Evolutionary conservation across 164 flowering plant species (phyloP).

Genomic region (Warburgia ugandensis): DNA sequence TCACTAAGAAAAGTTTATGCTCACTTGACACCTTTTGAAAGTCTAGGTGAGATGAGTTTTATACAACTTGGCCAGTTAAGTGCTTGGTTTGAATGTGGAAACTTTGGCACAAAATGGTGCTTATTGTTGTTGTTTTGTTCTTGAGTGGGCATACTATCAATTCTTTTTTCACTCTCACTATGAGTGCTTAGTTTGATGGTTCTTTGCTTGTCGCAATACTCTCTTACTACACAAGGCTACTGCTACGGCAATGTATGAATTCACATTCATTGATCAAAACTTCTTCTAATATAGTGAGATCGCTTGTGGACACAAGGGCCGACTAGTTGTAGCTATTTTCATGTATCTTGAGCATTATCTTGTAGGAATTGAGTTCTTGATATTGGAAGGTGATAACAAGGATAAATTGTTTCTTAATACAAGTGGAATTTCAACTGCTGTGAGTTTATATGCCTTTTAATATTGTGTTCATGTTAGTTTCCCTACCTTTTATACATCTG

Average conservation of each 20-base stretch:
- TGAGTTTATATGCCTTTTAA: constrained; percentile 67
- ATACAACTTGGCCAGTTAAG: neutral
- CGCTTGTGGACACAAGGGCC: constrained; percentile 70
- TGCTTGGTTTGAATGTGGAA: neutral
- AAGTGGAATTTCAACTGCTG: constrained; percentile 57
- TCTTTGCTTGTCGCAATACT: constrained; percentile 35
- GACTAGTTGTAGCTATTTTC: constrained; percentile 33
- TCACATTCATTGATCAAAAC: constrained; percentile 25
- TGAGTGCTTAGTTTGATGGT: constrained; percentile 54
- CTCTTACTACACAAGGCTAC: constrained; percentile 51
- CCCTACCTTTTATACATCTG: constrained; percentile 70
- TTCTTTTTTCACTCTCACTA: constrained; percentile 57
- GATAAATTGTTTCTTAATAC: constrained; percentile 43
- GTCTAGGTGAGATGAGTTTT: no score
- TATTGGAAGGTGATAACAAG: constrained; percentile 78
- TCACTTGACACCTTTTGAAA: no score
- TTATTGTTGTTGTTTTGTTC: constrained; percentile 1
- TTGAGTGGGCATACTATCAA: constrained; percentile 59
- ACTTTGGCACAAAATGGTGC: no score
- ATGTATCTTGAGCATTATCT: constrained; percentile 60
- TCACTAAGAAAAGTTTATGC: no score
- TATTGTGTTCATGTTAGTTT: constrained; percentile 82
- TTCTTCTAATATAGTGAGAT: constrained; percentile 50
- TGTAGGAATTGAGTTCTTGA: constrained; percentile 59
- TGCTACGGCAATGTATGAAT: constrained; percentile 52